Percentiles rank a stretch among this genome's conserved stretches.
Conservation (phyloP, 2,329 filamentous ascomycete genomes). For the Beauveria rudraprayagi region DNA sequence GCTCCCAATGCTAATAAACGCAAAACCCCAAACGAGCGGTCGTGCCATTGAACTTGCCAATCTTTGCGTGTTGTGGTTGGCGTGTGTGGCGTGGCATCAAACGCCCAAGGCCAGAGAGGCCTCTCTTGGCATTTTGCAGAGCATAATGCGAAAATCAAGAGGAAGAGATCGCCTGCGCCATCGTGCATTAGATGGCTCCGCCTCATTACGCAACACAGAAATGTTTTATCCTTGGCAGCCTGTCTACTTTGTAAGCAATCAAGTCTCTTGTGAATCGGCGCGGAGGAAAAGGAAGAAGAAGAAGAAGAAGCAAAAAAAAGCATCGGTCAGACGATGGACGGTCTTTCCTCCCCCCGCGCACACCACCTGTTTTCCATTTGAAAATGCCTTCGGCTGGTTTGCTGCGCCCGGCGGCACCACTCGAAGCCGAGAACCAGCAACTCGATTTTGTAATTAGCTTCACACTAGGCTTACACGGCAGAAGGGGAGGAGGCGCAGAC, state of each 20-base stretch:
- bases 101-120: background rate
- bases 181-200: background rate
- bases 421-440: background rate
- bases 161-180: background rate
- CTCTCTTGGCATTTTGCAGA: background rate
- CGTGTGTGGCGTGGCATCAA: background rate
- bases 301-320: background rate
- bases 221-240: too few species aligned
- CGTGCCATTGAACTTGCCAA: background rate
- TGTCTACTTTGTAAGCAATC: too few species aligned
- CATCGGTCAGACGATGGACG: background rate
- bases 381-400: background rate
- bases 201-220: background rate
- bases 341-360: background rate
- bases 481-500: background rate
- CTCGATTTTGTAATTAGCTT: too few species aligned
- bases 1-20: background rate
- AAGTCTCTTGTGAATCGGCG: too few species aligned
- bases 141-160: background rate
- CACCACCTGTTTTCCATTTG: background rate
- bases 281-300: too few species aligned
- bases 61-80: background rate
- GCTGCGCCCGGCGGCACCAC: slow-evolving; percentile 1
- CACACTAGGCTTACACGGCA: background rate
- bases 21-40: background rate